These are phyloP conservation scores for Acanthamoeba culbertsoni DNA, from an alignment of 208 protist species.

Conservation along the genomic window DNA sequence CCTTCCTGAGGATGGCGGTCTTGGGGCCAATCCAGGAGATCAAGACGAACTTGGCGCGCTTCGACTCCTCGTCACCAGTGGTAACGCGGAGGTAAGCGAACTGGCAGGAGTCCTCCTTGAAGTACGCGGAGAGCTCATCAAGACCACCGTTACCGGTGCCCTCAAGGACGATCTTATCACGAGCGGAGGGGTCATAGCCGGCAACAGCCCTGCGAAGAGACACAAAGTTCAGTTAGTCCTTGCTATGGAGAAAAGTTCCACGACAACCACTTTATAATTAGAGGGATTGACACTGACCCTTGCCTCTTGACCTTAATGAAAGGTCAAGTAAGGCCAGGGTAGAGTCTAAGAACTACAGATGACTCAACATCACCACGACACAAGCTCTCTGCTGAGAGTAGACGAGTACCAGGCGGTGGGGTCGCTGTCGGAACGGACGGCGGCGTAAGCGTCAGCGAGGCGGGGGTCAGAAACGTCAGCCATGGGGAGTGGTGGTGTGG, in stretches of 20 bases:
- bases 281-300: background rate
- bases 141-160: constrained; percentile 61
- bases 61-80: constrained; percentile 75
- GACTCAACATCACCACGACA: no score
- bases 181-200: constrained; percentile 54
- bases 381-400: no score
- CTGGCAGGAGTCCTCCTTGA: constrained; percentile 61
- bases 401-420: constrained; percentile 45
- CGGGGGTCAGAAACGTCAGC: constrained; percentile 46
- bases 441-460: constrained; percentile 40
- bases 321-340: background rate
- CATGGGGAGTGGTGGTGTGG: background rate
- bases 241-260: no score
- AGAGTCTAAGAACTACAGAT: no score
- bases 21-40: constrained; percentile 75
- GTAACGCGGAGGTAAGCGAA: constrained; percentile 75
- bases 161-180: constrained; percentile 58
- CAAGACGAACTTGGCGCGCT: constrained; percentile 81
- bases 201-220: constrained; percentile 59
- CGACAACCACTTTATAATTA: no score
- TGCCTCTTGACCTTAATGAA: background rate
- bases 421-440: constrained; percentile 56
- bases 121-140: constrained; percentile 43
- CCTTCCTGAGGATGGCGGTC: constrained; percentile 70
- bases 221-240: background rate